Conservation (phyloP, 345 rosid genomes). For the Boechera stricta region DNA sequence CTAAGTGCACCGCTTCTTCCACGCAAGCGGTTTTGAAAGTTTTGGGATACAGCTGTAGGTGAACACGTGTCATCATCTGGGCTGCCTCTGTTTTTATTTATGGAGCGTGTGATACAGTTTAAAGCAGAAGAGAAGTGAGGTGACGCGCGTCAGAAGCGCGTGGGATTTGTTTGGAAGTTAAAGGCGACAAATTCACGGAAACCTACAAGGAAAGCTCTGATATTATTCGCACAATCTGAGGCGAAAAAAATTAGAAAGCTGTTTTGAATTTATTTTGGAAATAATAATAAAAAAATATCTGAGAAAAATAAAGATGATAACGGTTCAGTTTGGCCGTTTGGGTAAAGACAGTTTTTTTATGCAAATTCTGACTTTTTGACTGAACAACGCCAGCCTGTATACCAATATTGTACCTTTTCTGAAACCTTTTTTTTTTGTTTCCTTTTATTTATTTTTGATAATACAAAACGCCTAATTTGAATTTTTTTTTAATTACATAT, state of each 20-base stretch:
- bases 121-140: not conserved
- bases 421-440: not conserved
- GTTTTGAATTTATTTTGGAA: not conserved
- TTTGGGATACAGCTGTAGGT: slow-evolving; percentile 82
- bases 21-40: slow-evolving; percentile 67
- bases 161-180: slow-evolving; percentile 31
- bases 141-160: slow-evolving; percentile 21
- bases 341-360: slow-evolving; percentile 44
- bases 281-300: slow-evolving; percentile 36
- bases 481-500: too few species aligned
- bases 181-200: slow-evolving; percentile 46
- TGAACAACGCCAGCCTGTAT: slow-evolving; percentile 66
- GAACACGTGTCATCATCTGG: slow-evolving; percentile 68
- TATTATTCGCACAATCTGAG: slow-evolving; percentile 42
- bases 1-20: slow-evolving; percentile 62
- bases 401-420: slow-evolving; percentile 40
- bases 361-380: slow-evolving; percentile 59
- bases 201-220: slow-evolving; percentile 45
- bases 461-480: not conserved
- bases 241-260: slow-evolving; percentile 10
- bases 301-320: slow-evolving; percentile 54
- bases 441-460: not conserved
- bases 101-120: slow-evolving; percentile 35
- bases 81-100: not conserved
- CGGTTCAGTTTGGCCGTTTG: slow-evolving; percentile 58